These are phyloP conservation scores for Gossypium ekmanianum DNA, from an alignment of 345 rosid genomes.

Conservation along the genomic window DNA sequence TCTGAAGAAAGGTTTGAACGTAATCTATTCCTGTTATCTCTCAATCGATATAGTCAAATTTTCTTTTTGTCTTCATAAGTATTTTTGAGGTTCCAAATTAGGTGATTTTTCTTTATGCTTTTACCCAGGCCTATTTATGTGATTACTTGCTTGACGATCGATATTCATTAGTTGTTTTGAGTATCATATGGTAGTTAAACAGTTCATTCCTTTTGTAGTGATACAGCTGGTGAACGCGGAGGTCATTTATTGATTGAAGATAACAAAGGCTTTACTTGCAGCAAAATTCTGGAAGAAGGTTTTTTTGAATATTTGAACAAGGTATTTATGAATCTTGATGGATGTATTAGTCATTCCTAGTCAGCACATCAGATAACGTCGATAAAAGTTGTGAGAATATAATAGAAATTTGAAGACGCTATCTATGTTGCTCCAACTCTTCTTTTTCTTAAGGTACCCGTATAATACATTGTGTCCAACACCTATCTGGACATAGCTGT, in stretches of 20 bases:
- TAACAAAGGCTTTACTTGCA: slow-evolving; percentile 41
- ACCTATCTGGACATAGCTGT: background rate
- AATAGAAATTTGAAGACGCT: background rate
- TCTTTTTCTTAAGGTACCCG: background rate
- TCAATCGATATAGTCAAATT: background rate
- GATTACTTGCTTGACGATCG: background rate
- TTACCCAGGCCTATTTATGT: background rate
- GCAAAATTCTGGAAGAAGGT: slow-evolving; percentile 58
- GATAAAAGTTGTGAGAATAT: background rate
- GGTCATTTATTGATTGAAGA: slow-evolving; percentile 61
- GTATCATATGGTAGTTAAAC: background rate
- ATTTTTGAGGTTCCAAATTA: background rate
- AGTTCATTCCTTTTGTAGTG: slow-evolving; percentile 33
- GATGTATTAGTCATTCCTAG: background rate
- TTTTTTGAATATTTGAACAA: slow-evolving; percentile 64
- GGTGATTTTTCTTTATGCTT: background rate
- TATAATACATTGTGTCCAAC: background rate
- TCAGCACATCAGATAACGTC: background rate
- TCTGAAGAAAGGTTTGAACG: slow-evolving; percentile 61
- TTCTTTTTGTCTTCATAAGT: background rate
- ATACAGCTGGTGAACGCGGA: slow-evolving; percentile 32
- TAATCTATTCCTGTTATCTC: slow-evolving; percentile 23
- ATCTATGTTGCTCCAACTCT: background rate
- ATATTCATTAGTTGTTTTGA: background rate
- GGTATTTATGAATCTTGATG: slow-evolving; percentile 37